Base-by-base conservation (phyloP, 75 land plant species). In the Pseudotsuga menziesii region DNA sequence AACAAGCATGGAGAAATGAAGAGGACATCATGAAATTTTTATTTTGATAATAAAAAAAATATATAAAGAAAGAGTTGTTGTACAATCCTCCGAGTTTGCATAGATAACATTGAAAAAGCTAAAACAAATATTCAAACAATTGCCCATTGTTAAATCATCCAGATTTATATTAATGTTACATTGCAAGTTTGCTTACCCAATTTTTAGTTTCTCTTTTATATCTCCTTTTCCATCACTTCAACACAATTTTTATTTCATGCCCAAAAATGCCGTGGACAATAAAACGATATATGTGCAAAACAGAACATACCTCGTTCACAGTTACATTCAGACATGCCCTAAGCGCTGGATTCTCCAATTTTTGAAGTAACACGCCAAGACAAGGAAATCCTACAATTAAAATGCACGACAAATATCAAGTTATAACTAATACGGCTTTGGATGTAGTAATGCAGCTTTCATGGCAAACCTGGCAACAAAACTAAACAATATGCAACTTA, bases 281-380 rank as follows among this genome's bases (percentile, higher is more conserved):
- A 26, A 9, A 0, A 61, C 3, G 1, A 61, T 25, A 8, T 15
- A 74, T 56, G 17, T 14, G 14, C 29, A 26, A 25, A 14, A 11
- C 74, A 29, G 71, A 26, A 78, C 20, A 52, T 76, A 90, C 92
- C 92, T 90, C 92, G 82, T 86, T 90, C 20, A 89, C 78, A 25
- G 84, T 73, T 66, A 93, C 93, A 73, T 83, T 84, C 22, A 96
- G 76, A 78, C 89, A 93, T 56, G 88, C 82, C 72, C 98, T 86
- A 66, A 96, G 73, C 25, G 97, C 97, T 58, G 94, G 91, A 86
- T 96, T 96, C 83, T 94, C 94, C 78, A 96, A 84, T 78, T 86
- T 96, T 32, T 96, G 98, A 78, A 97, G 88, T 66, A 93, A 66
- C 11, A 96, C 85, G 4, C 97, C 98, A 81, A 93, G 86, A 41